These are phyloP conservation scores for Ramicandelaber brevisporus DNA, from an alignment of 192 early-diverging fungal genomes.

Conservation along the genomic window DNA sequence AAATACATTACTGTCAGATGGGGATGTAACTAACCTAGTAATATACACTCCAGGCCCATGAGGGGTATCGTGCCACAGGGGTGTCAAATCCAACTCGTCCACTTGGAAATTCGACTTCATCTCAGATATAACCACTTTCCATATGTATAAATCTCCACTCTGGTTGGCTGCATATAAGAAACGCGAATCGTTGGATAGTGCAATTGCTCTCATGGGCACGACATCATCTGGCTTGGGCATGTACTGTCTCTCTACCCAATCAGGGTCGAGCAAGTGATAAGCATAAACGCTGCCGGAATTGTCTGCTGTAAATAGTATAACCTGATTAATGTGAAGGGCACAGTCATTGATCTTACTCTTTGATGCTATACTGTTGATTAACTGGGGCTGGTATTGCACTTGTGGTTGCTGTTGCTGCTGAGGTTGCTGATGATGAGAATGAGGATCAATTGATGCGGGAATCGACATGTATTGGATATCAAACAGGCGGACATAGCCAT, in stretches of 20 bases:
- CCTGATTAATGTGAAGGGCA: slow-evolving; percentile 6
- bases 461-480: background rate
- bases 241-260: slow-evolving; percentile 12
- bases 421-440: too few species aligned
- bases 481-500: slow-evolving; percentile 13
- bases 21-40: slow-evolving; percentile 5
- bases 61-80: slow-evolving; percentile 5
- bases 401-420: background rate
- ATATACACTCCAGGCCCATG: slow-evolving; percentile 3
- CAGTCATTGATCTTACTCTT: background rate
- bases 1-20: slow-evolving; percentile 3
- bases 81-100: background rate
- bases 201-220: slow-evolving; percentile 11
- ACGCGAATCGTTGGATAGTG: background rate
- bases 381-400: background rate
- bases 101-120: too few species aligned
- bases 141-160: too few species aligned
- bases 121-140: too few species aligned
- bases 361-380: background rate
- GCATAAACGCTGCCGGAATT: too few species aligned
- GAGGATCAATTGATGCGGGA: background rate
- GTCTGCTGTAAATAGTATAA: too few species aligned
- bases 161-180: background rate
- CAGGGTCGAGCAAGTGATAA: slow-evolving; percentile 12
- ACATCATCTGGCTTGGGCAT: slow-evolving; percentile 15